Evolutionary conservation across 2,329 filamentous ascomycete species (phyloP).

Genomic region (Penicillium sp.): DNA sequence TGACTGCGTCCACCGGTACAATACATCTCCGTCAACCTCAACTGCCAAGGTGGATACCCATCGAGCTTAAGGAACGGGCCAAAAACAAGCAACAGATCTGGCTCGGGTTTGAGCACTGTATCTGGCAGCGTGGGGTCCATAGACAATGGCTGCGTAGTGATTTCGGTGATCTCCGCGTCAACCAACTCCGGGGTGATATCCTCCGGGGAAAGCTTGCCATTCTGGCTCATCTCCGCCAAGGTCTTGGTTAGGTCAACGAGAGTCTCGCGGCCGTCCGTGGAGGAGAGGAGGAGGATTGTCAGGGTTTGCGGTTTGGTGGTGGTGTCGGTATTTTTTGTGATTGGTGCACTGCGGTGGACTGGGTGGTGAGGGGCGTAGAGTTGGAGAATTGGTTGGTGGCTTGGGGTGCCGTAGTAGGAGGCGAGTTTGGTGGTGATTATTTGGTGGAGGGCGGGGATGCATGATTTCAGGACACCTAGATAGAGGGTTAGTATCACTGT

Average conservation of each 20-base stretch:
- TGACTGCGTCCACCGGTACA: constrained; percentile 51
- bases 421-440: constrained; percentile 76
- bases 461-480: constrained; percentile 81
- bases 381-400: constrained; percentile 67
- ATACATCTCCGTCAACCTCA: constrained; percentile 92
- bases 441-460: constrained; percentile 80
- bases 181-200: constrained; percentile 86
- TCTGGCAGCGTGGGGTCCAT: constrained; percentile 7
- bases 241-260: constrained; percentile 95
- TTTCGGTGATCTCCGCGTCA: constrained; percentile 77
- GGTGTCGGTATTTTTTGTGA: constrained; percentile 22
- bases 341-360: constrained; percentile 35
- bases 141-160: constrained; percentile 39
- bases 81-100: constrained; percentile 86
- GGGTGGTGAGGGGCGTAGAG: constrained; percentile 70
- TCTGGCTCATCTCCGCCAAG: constrained; percentile 90
- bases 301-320: constrained; percentile 33
- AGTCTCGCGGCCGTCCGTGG: constrained; percentile 86
- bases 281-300: constrained; percentile 75
- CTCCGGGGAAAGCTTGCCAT: constrained; percentile 72
- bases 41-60: constrained; percentile 95
- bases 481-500: constrained; percentile 3
- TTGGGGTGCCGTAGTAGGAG: constrained; percentile 75
- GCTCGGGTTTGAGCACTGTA: constrained; percentile 71
- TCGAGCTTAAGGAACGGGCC: constrained; percentile 78